Evolutionary conservation across 1,284 basidiomycete genomes (phyloP), one percentile per base, ranked within the genome.

Genomic region (Cystobasidium slooffiae): DNA sequence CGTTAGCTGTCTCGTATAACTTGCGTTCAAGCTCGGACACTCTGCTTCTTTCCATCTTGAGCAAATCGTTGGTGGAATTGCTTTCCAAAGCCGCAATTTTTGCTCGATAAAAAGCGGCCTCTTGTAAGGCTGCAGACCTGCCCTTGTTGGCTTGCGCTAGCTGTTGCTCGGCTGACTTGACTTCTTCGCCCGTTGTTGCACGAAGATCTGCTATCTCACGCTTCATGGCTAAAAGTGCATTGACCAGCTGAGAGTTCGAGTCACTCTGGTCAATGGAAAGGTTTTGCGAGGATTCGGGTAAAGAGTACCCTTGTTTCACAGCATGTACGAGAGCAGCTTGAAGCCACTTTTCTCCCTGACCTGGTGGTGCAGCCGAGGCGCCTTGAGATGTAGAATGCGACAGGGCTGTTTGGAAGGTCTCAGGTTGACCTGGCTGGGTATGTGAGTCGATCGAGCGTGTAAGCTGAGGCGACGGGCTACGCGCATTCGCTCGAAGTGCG

Each of bases 101-200:
- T 62, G 95, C 93, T 61, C 96, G 93, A 82, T 94, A 97, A 84
- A 92, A 99, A 0, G 95, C 93, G 1, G 96, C 92, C 82, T 99
- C 97, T 82, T 99, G 93, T 6, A 93, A 83, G 0, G 97, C 96
- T 63, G 88, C 90, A 5, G 86, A 83, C 77, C 91, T 91, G 72
- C 90, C 84, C 49, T 90, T 88, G 77, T 97, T 93, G 1, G 91
- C 90, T 76, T 94, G 92, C 16, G 87, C 85, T 6, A 96, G 83
- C 62, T 89, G 89, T 55, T 92, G 90, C 6, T 93, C 93, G 6
- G 90, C 88, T 52, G 86, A 85, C 65, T 87, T 88, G 0, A 91
- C 89, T 82, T 94, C 92, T 72, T 89, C 89, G 9, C 87, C 86
- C 79, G 95, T 86, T 39, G 86, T 85, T 5, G 87, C 87, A 91